These are phyloP conservation scores for Lobosporangium transversale DNA, from an alignment of 192 early-diverging fungal species.

Conservation along the genomic window DNA sequence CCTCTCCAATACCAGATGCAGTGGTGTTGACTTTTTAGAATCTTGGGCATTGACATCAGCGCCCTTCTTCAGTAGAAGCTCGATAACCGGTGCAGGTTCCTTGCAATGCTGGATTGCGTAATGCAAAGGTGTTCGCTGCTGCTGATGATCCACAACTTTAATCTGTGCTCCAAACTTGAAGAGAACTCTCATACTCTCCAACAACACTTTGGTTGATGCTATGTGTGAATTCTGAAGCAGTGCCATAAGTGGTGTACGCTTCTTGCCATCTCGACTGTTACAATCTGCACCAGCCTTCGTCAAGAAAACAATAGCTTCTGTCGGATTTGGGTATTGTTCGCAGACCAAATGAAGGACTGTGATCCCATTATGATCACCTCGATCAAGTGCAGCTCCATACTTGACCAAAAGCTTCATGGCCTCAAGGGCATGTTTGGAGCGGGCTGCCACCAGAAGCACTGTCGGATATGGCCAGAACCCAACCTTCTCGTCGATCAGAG, in stretches of 20 bases:
- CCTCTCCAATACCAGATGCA: slow-evolving; percentile 51
- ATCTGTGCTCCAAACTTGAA: slow-evolving; percentile 48
- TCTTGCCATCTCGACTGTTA: slow-evolving; percentile 44
- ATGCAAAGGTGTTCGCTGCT: slow-evolving; percentile 40
- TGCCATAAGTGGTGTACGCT: slow-evolving; percentile 47
- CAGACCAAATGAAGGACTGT: slow-evolving; percentile 45
- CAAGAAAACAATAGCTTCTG: slow-evolving; percentile 36
- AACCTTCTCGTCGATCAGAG: slow-evolving; percentile 29
- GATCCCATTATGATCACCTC: slow-evolving; percentile 34
- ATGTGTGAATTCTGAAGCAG: slow-evolving; percentile 31
- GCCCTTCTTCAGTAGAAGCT: slow-evolving; percentile 46
- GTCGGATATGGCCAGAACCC: slow-evolving; percentile 46
- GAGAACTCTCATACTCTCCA: slow-evolving; percentile 43
- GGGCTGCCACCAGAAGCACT: slow-evolving; percentile 32
- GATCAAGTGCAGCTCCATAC: slow-evolving; percentile 26
- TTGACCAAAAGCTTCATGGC: slow-evolving; percentile 43
- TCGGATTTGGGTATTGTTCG: slow-evolving; percentile 44
- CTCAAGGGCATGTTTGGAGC: slow-evolving; percentile 37
- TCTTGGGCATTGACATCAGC: slow-evolving; percentile 48
- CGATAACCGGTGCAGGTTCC: slow-evolving; percentile 39
- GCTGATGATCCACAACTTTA: slow-evolving; percentile 32
- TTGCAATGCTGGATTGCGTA: slow-evolving; percentile 40
- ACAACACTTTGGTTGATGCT: slow-evolving; percentile 33
- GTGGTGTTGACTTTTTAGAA: slow-evolving; percentile 22
- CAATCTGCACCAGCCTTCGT: slow-evolving; percentile 43